Evolutionary conservation across 2,329 filamentous ascomycete species (phyloP), one percentile per base, ranked within the genome.

Genomic region (Amauroascus verrucosus): DNA sequence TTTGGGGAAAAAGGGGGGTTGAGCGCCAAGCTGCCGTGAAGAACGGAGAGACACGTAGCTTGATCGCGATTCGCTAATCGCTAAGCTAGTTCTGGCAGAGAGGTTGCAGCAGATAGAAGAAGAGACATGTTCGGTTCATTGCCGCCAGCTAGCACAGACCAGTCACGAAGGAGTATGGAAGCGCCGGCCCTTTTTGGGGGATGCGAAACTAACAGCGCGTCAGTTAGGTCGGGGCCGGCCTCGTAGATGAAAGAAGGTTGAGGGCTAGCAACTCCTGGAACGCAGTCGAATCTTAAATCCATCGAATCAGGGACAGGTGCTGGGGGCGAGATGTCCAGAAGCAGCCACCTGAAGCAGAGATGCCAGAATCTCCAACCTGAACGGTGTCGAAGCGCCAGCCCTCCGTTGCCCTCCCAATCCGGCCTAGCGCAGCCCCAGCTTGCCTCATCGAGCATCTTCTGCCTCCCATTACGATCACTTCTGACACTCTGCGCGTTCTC

Each of bases 151-250:
- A 38, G 50, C 41, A 38, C 41, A 20, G 41, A 41, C 50, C 50
- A 52, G 41, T 52, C 41, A 52, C 11, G 41, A 20, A 26, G 14
- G n/a, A 20, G 30, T 9, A 30, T 46, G 18, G 30, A 46, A 46
- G 50, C 50, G 50, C 50, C 50, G 26, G 9, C 28, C 50, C 41
- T 30, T 43, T 45, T 24, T 35, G 18, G 49, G 40, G 41, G 32
- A 52, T 52, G 41, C 50, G 50, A 52, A 52, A 52, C 50, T 22
- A 18, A 35, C 50, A 46, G 40, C 50, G 50, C 50, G 43, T 53
- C 50, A 51, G 38, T 44, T 13, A 7, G 40, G 48, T 22, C 37
- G 48, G 14, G 47, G 16, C 9, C 26, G 16, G 26, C 5, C 28
- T 45, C 4, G 11, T 9, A 26, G 13, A 45, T 5, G 26, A 28